These are phyloP conservation scores for Cylindrotheca closterium DNA, from an alignment of 108 stramenopile species.

Conservation along the genomic window DNA sequence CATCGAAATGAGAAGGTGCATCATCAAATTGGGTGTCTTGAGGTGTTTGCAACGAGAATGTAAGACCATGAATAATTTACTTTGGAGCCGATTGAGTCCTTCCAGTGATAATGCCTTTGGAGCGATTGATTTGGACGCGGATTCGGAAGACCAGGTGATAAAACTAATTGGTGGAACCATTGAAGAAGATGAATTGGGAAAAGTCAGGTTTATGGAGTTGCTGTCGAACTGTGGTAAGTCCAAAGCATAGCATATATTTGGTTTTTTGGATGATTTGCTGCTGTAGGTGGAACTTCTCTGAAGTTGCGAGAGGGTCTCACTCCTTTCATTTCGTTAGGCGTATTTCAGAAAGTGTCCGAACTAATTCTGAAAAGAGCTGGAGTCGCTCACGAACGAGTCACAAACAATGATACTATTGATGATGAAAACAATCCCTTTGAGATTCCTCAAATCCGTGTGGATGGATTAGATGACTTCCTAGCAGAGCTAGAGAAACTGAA, in stretches of 20 bases:
- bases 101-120: not conserved
- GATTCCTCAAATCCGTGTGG: constrained; percentile 47
- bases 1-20: constrained; percentile 30
- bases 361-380: constrained; percentile 39
- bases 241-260: not conserved
- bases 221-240: constrained; percentile 51
- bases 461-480: constrained; percentile 49
- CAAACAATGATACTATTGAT: constrained; percentile 3
- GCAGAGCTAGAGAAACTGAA: constrained; percentile 37
- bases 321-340: too few species aligned
- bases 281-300: not conserved
- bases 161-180: constrained; percentile 15
- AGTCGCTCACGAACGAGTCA: constrained; percentile 14
- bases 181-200: constrained; percentile 66
- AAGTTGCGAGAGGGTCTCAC: too few species aligned
- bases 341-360: constrained; percentile 55
- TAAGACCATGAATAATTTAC: constrained; percentile 37
- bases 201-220: constrained; percentile 62
- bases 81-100: constrained; percentile 34
- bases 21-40: constrained; percentile 56
- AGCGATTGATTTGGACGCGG: constrained; percentile 1
- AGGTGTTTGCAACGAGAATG: constrained; percentile 54
- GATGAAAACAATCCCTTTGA: constrained; percentile 21
- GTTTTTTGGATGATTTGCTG: not conserved
- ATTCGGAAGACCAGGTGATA: not conserved